Conservation (phyloP, 2,329 filamentous ascomycete species). For the Botrytis squamosa region DNA sequence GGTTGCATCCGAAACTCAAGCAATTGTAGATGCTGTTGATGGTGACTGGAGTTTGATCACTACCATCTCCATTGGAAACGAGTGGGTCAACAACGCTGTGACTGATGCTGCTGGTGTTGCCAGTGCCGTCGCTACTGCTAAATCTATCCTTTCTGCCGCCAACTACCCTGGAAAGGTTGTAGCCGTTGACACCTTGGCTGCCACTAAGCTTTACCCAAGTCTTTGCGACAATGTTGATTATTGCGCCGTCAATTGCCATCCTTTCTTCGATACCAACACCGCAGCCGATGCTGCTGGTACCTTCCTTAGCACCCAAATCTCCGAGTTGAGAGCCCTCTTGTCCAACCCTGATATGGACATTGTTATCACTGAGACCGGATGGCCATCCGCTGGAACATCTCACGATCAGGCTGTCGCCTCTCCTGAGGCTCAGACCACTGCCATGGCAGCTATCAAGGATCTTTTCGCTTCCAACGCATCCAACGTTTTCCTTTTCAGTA, state of each 20-base stretch:
- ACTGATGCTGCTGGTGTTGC: constrained; percentile 55
- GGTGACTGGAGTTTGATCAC: constrained; percentile 68
- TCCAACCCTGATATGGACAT: constrained; percentile 54
- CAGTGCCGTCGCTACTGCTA: constrained; percentile 56
- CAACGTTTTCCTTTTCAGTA: constrained; percentile 70
- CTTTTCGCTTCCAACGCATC: constrained; percentile 52
- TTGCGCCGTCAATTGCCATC: constrained; percentile 78
- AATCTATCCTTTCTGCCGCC: constrained; percentile 54
- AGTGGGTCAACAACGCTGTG: constrained; percentile 67
- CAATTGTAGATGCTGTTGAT: constrained; percentile 56
- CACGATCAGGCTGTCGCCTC: constrained; percentile 71
- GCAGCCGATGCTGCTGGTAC: constrained; percentile 60
- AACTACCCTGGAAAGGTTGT: constrained; percentile 75
- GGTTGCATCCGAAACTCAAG: constrained; percentile 49
- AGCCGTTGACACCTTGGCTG: constrained; percentile 75
- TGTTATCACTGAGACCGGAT: constrained; percentile 80
- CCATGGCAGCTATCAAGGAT: constrained; percentile 62
- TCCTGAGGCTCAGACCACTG: constrained; percentile 61
- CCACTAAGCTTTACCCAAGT: constrained; percentile 62
- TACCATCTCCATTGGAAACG: constrained; percentile 77
- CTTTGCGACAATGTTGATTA: constrained; percentile 70
- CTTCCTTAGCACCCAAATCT: constrained; percentile 62
- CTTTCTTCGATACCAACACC: constrained; percentile 73
- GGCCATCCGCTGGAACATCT: constrained; percentile 67
- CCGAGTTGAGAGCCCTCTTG: constrained; percentile 45